Evolutionary conservation across 148 eudicot species (phyloP).

Genomic region (Silene uniflora): DNA sequence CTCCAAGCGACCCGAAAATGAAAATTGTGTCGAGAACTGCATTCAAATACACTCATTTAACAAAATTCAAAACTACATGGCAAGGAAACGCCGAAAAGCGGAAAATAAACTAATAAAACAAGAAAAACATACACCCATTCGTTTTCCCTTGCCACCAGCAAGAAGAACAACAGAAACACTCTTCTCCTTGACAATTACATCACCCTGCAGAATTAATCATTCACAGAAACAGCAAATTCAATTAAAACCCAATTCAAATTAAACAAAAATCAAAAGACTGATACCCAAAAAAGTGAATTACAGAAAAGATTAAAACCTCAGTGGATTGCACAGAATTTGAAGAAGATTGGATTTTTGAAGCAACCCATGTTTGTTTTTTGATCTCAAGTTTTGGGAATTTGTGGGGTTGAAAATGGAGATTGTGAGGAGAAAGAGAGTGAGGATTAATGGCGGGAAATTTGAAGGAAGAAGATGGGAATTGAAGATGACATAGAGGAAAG

Average conservation of each 20-base stretch:
- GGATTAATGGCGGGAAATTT: constrained; percentile 9
- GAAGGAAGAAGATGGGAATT: constrained; percentile 1
- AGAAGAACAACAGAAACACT: constrained; percentile 88
- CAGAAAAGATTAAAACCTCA: constrained; percentile 13
- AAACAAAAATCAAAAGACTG: not conserved
- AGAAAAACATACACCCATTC: constrained; percentile 77
- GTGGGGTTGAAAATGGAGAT: constrained; percentile 6
- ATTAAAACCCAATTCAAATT: not conserved
- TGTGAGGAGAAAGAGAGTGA: not conserved
- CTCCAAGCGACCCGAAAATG: not conserved
- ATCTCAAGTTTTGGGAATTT: not conserved
- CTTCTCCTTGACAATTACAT: constrained; percentile 57
- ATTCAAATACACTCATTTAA: not conserved
- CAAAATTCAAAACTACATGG: not conserved
- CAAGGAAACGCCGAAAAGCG: not conserved
- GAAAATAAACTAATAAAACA: not conserved
- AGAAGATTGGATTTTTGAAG: constrained; percentile 16
- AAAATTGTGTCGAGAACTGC: not conserved
- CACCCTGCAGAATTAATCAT: constrained; percentile 32
- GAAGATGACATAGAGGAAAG: not conserved
- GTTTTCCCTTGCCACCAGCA: constrained; percentile 90
- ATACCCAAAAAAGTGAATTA: not conserved
- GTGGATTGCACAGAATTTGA: constrained; percentile 8
- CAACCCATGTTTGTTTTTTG: not conserved
- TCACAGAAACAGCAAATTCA: not conserved